Percentiles rank a stretch among this genome's conserved stretches.
Conservation (phyloP, 441 rosid genomes). For the Adansonia madagascariensis region DNA sequence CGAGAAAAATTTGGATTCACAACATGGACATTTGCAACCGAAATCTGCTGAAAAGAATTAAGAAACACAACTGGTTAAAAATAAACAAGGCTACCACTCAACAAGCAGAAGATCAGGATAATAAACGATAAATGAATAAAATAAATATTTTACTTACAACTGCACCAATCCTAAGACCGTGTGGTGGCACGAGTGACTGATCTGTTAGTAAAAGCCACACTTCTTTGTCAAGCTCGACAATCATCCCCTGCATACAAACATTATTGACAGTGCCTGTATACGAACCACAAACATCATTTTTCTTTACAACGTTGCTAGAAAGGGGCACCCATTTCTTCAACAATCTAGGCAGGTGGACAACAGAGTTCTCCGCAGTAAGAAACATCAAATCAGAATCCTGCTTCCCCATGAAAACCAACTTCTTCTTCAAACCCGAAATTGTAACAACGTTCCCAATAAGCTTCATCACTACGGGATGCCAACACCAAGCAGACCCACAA, state of each 20-base stretch:
- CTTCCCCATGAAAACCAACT: slow-evolving; percentile 56
- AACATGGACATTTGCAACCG: slow-evolving; percentile 77
- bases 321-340: slow-evolving; percentile 32
- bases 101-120: not conserved
- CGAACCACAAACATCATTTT: slow-evolving; percentile 56
- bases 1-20: slow-evolving; percentile 75
- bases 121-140: not conserved
- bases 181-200: slow-evolving; percentile 55
- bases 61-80: slow-evolving; percentile 14
- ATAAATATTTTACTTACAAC: slow-evolving; percentile 55
- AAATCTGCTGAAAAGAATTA: slow-evolving; percentile 45
- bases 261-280: slow-evolving; percentile 76
- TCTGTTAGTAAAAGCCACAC: slow-evolving; percentile 87
- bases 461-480: slow-evolving; percentile 79
- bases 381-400: slow-evolving; percentile 57
- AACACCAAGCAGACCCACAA: slow-evolving; percentile 57
- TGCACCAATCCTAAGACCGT: slow-evolving; percentile 74
- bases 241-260: slow-evolving; percentile 72
- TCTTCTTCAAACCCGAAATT: slow-evolving; percentile 67
- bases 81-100: slow-evolving; percentile 5
- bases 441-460: slow-evolving; percentile 55
- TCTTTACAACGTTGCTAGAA: slow-evolving; percentile 21
- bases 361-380: slow-evolving; percentile 56
- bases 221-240: slow-evolving; percentile 79
- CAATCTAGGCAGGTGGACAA: slow-evolving; percentile 47